Conservation (phyloP, 129 eudicot genomes). For the Flaveria sonorensis region DNA sequence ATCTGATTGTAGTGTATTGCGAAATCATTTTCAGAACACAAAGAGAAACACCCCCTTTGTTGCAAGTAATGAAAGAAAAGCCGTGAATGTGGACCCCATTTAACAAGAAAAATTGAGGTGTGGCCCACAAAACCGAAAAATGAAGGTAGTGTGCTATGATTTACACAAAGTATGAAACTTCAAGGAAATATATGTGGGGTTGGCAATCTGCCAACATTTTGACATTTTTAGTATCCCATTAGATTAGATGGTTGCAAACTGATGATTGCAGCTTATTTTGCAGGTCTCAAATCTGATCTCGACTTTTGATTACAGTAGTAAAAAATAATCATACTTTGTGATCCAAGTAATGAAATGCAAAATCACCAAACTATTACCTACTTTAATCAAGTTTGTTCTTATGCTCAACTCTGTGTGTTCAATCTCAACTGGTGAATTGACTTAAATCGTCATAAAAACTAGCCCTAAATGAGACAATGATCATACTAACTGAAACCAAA, state of each 20-base stretch:
- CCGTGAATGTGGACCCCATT: neutral
- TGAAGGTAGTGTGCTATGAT: neutral
- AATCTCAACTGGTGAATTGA: neutral
- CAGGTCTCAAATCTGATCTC: neutral
- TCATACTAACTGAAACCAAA: neutral
- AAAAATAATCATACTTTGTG: neutral
- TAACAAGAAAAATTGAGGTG: neutral
- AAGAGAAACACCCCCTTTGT: conserved; percentile 5
- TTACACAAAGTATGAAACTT: neutral
- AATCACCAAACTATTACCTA: neutral
- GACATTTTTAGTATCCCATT: neutral
- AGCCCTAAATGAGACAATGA: conserved; percentile 18
- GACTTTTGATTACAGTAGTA: neutral
- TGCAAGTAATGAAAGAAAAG: conserved; percentile 3
- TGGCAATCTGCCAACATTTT: neutral
- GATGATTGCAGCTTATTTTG: neutral
- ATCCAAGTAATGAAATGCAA: neutral
- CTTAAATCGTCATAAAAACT: conserved; percentile 1
- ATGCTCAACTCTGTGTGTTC: neutral
- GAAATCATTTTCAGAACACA: neutral
- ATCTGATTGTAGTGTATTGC: neutral
- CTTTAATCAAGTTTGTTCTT: too few relatives aligned
- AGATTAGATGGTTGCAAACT: neutral
- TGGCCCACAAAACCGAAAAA: conserved; percentile 9
- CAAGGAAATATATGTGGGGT: neutral